Conservation (phyloP, 306 rosid genomes). For the Pyrus communis region DNA sequence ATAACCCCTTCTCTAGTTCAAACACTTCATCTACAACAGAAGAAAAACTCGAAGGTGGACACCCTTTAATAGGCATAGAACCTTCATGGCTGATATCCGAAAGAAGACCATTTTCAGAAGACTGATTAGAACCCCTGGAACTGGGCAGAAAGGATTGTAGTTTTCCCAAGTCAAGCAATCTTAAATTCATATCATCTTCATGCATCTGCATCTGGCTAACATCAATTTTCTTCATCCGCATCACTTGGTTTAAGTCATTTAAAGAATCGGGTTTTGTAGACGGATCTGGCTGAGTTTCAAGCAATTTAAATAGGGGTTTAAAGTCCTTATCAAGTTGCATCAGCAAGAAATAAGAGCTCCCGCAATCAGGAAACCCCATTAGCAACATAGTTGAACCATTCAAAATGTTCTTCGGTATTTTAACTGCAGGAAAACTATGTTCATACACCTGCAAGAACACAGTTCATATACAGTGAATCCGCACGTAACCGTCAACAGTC, state of each 20-base stretch:
- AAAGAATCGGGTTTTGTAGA: slow-evolving; percentile 52
- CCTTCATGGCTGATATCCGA: slow-evolving; percentile 47
- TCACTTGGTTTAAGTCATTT: slow-evolving; percentile 52
- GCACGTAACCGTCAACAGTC: not conserved
- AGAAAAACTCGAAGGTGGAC: slow-evolving; percentile 75
- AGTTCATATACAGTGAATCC: slow-evolving; percentile 3
- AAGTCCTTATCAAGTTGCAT: slow-evolving; percentile 93
- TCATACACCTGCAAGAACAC: slow-evolving; percentile 68
- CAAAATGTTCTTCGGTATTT: slow-evolving; percentile 60
- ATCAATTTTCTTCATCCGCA: slow-evolving; percentile 68
- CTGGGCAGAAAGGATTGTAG: slow-evolving; percentile 40
- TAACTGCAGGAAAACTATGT: slow-evolving; percentile 63
- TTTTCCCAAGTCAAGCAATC: slow-evolving; percentile 75
- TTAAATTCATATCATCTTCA: slow-evolving; percentile 83
- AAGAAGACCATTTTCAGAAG: slow-evolving; percentile 49
- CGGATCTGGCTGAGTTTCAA: slow-evolving; percentile 63
- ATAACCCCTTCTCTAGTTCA: slow-evolving; percentile 77
- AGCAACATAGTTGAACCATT: slow-evolving; percentile 67
- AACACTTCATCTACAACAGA: slow-evolving; percentile 91
- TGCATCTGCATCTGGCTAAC: slow-evolving; percentile 76
- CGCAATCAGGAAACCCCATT: slow-evolving; percentile 95
- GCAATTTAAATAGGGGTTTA: slow-evolving; percentile 78
- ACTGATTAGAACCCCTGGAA: slow-evolving; percentile 39
- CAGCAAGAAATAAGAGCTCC: slow-evolving; percentile 73
- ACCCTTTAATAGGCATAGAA: slow-evolving; percentile 50